phyloP scores from a whole-genome alignment of 1,284 basidiomycete genomes.

The Microbotryum saponariae region DNA sequence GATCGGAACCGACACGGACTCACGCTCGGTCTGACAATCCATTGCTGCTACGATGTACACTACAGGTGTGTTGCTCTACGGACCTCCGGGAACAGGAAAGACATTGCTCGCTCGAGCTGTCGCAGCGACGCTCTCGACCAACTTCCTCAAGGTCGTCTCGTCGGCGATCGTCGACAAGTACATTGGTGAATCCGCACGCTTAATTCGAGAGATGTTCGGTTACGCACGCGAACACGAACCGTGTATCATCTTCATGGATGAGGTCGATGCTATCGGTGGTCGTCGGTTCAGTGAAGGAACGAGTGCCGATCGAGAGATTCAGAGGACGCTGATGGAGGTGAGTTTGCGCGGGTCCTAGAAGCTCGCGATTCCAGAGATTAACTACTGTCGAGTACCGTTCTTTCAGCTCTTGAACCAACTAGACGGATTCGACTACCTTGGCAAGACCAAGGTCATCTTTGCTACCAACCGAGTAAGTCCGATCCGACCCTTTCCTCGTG shows the following conservation, averaged over 20 bases:
- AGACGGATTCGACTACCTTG: conserved; percentile 98
- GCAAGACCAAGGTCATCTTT: conserved; percentile 96
- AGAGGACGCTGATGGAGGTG: conserved; percentile 97
- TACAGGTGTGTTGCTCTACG: conserved; percentile 67
- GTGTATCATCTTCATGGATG: conserved; percentile 99
- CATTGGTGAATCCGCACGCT: conserved; percentile 91
- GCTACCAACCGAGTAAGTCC: conserved; percentile 66
- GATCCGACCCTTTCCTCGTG: not conserved
- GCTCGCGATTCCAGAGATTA: not conserved
- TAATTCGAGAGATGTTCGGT: conserved; percentile 96
- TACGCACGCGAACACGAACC: conserved; percentile 96
- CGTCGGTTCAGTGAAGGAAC: conserved; percentile 97
- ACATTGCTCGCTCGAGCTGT: conserved; percentile 92
- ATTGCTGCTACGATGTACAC: not conserved
- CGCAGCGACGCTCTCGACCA: conserved; percentile 88
- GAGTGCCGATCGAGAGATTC: conserved; percentile 96
- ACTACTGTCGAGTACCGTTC: not conserved
- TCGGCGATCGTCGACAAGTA: conserved; percentile 99
- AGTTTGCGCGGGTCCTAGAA: conserved; percentile 19
- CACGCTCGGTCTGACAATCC: no score
- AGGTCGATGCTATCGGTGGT: conserved; percentile 96
- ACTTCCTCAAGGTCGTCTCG: conserved; percentile 96
- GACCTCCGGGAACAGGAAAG: conserved; percentile 91
- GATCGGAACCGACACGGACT: not conserved
- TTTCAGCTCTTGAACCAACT: conserved; percentile 92